Base-by-base conservation (phyloP, 495 filamentous ascomycete genomes). In the Daldinia concentrica region DNA sequence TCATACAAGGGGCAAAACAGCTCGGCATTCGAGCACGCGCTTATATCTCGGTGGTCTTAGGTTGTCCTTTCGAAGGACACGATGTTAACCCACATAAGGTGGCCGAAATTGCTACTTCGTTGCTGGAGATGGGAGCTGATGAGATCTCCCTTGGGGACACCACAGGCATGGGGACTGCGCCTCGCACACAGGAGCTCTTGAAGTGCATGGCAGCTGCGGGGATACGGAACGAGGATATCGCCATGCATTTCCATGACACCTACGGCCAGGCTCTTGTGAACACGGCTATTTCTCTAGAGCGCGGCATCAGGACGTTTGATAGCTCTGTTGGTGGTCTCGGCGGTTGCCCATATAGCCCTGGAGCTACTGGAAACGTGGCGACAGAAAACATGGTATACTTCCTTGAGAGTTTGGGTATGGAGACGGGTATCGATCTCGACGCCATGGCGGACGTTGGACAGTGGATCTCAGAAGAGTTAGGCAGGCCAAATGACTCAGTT, bases 221-320 rank as follows among this genome's bases (percentile, higher is more conserved):
- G 0, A 89, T 98, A 52, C 84, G 89, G 48, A 90, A 86, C 37
- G 90, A 91, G 71, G 93, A 96, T 73, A 72, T 99, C 1, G 94
- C 95, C 1, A 88, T 97, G 79, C 95, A 99, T 75, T 98, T 98
- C 76, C 95, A 98, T 70, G 94, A 99, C 74, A 99, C 96, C 4
- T 99, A 96, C 79, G 96, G 94, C 9, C 92, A 95, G 81, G 96
- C 96, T 7, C 82, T 98, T 60, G 92, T 97, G 30, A 98, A 99
- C 76, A 91, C 91, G 0, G 86, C 93, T 4, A 91, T 97, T 3
- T 90, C 91, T 22, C 82, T 98, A 8, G 94, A 98, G 79, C 90
- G 93, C 62, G 95, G 95, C 0, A 90, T 99, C 61, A 80, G 95
- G 45, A 91, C 89, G 1, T 98, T 98, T 80, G 95, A 99, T 77